These are phyloP conservation scores for Mrakia frigida DNA, from an alignment of 768 basidiomycete species.

Conservation along the genomic window DNA sequence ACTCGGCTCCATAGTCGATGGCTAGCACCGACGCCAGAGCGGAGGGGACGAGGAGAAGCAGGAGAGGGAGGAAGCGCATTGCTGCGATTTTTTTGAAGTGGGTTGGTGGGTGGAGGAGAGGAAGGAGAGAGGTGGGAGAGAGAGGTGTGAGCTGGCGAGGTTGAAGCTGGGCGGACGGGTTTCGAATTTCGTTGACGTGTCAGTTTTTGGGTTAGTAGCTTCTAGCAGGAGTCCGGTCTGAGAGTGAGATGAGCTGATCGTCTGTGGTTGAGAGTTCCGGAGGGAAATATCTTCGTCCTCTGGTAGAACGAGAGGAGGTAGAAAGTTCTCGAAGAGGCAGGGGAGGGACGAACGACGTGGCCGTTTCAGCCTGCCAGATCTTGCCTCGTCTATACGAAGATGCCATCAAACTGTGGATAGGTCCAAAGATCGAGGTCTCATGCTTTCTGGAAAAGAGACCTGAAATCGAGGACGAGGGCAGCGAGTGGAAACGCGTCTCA, in stretches of 20 bases:
- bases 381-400: no score
- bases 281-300: no score
- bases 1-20: constrained; percentile 97
- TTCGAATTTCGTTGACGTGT: not conserved
- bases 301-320: no score
- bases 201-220: not conserved
- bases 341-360: no score
- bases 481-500: no score
- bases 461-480: no score
- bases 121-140: not conserved
- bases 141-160: constrained; percentile 10
- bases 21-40: constrained; percentile 74
- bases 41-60: constrained; percentile 28
- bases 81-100: not conserved
- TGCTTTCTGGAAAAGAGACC: no score
- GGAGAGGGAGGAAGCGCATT: constrained; percentile 32
- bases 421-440: no score
- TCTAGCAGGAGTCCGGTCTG: not conserved
- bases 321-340: no score
- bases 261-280: no score
- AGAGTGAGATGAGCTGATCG: not conserved
- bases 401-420: no score
- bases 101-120: not conserved
- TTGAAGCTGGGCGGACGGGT: not conserved
- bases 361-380: no score